Evolutionary conservation across 2,329 filamentous ascomycete species (phyloP).

Genomic region (Colletotrichum viniferum): DNA sequence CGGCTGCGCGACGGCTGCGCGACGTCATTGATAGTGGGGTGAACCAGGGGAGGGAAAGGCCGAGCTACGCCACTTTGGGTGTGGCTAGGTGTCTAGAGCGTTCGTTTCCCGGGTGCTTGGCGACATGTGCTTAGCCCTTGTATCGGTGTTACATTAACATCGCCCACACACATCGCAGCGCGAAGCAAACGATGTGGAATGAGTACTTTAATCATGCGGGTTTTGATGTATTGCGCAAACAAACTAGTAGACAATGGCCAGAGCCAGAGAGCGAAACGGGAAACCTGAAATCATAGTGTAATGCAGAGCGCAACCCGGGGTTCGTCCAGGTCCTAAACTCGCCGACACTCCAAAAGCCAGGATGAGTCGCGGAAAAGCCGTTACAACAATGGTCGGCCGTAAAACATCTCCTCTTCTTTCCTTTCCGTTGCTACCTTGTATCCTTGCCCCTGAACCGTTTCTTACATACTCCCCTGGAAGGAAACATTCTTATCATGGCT

Average conservation of each 20-base stretch:
- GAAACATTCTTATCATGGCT: background rate
- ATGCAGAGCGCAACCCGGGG: slow-evolving; percentile 12
- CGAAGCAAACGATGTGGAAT: background rate
- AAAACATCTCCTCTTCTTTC: background rate
- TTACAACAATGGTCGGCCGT: slow-evolving; percentile 14
- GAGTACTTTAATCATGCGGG: background rate
- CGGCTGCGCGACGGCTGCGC: background rate
- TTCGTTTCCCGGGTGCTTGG: slow-evolving; percentile 1
- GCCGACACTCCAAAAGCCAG: slow-evolving; percentile 20
- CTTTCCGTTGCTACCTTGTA: slow-evolving; percentile 10
- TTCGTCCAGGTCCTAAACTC: slow-evolving; percentile 13
- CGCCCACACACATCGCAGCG: background rate
- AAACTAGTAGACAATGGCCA: slow-evolving; percentile 13
- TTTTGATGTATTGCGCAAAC: slow-evolving; percentile 13
- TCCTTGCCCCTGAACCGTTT: background rate
- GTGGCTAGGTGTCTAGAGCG: slow-evolving; percentile 15
- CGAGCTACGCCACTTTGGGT: slow-evolving; percentile 14
- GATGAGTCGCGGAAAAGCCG: slow-evolving; percentile 11
- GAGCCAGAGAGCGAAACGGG: slow-evolving; percentile 4
- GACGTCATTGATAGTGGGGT: slow-evolving; percentile 21
- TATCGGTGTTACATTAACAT: background rate
- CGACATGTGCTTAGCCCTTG: background rate
- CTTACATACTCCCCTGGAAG: background rate
- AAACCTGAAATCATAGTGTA: slow-evolving; percentile 20
- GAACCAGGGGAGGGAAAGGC: background rate